Evolutionary conservation across 2,329 filamentous ascomycete genomes (phyloP).

Genomic region (Colletotrichum sp.): DNA sequence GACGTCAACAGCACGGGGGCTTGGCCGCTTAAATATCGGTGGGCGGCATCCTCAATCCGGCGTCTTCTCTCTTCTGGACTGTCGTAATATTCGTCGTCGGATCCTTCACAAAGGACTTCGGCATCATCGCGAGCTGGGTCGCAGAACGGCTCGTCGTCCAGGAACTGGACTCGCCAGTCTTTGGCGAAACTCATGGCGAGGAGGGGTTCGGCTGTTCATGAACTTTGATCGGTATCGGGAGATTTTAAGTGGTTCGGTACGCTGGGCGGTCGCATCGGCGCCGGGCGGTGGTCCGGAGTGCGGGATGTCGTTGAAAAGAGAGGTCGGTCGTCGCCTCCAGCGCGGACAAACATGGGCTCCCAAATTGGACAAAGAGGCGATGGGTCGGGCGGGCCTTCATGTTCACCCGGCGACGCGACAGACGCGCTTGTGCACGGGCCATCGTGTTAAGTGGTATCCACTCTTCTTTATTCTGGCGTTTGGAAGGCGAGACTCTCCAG

Average conservation of each 20-base stretch:
- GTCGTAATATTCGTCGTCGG: conserved; percentile 61
- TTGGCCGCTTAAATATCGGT: conserved; percentile 61
- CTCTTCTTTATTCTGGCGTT: background rate
- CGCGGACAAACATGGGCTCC: background rate
- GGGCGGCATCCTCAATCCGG: conserved; percentile 64
- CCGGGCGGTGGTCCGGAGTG: background rate
- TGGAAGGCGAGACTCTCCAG: background rate
- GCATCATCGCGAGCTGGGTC: conserved; percentile 43
- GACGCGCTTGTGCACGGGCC: conserved; percentile 14
- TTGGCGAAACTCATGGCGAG: background rate
- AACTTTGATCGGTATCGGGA: background rate
- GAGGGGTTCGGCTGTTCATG: background rate
- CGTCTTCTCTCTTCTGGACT: conserved; percentile 48
- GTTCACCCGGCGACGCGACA: conserved; percentile 22
- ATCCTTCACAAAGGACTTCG: conserved; percentile 60
- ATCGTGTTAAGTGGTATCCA: conserved; percentile 14
- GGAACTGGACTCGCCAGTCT: background rate
- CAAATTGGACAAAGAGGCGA: background rate
- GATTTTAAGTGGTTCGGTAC: background rate
- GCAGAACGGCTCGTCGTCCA: conserved; percentile 41
- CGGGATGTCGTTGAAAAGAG: background rate
- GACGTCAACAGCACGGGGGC: conserved; percentile 65
- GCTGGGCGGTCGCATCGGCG: conserved; percentile 9
- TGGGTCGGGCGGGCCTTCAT: background rate
- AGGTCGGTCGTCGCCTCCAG: background rate